Evolutionary conservation across 176 grass and related monocot species (phyloP).

Genomic region (Carex kokanica): DNA sequence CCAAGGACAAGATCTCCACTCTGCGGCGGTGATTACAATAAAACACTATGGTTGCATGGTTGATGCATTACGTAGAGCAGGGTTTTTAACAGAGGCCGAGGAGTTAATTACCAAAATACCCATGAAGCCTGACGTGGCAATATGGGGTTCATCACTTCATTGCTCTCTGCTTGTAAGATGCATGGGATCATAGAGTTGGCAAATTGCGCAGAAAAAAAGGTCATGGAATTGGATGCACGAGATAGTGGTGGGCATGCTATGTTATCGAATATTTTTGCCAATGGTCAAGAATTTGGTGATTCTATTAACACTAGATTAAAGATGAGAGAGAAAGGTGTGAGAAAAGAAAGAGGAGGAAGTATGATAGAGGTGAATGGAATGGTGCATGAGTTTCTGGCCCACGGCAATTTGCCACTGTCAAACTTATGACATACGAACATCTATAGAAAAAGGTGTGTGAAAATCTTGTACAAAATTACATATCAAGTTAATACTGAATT

Average conservation of each 20-base stretch:
- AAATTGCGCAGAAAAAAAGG: conserved; percentile 33
- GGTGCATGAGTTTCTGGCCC: conserved; percentile 58
- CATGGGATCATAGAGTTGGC: conserved; percentile 37
- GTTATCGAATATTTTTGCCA: conserved; percentile 37
- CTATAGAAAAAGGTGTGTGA: not conserved
- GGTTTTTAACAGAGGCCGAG: conserved; percentile 55
- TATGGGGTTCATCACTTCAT: conserved; percentile 70
- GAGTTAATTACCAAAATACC: conserved; percentile 50
- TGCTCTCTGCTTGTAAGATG: conserved; percentile 57
- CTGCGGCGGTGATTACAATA: too few species aligned
- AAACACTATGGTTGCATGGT: conserved; percentile 73
- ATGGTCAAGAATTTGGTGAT: conserved; percentile 18
- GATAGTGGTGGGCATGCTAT: conserved; percentile 50
- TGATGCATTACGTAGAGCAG: conserved; percentile 46
- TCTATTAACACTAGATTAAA: conserved; percentile 21
- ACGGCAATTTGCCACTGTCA: conserved; percentile 25
- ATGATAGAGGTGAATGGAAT: conserved; percentile 73
- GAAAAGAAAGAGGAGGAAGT: conserved; percentile 64
- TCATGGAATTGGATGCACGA: conserved; percentile 37
- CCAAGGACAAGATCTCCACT: too few species aligned
- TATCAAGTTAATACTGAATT: too few species aligned
- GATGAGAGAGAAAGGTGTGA: conserved; percentile 56
- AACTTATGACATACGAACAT: not conserved
- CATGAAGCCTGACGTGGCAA: conserved; percentile 50
- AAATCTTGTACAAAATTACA: not conserved